phyloP scores from a whole-genome alignment of 768 basidiomycete genomes.

The Dictyophora rubrovolvata region DNA sequence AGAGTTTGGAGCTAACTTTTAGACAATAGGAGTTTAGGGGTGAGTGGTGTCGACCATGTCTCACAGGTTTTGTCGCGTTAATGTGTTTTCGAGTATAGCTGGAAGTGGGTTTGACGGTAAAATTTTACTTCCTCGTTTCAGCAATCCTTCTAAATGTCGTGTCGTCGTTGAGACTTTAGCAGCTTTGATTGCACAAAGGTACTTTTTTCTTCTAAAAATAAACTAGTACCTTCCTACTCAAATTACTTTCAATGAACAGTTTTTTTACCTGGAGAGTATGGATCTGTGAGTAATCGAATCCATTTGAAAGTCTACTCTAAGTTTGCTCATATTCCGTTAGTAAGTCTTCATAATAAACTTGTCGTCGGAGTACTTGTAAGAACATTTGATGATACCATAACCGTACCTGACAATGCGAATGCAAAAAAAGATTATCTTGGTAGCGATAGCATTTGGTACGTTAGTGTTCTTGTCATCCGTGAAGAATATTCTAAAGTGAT shows the following conservation, averaged over 20 bases:
- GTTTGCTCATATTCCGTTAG: constrained; percentile 15
- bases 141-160: neutral
- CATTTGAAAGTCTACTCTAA: neutral
- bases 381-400: constrained; percentile 1
- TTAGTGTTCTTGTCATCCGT: neutral
- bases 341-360: constrained; percentile 35
- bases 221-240: neutral
- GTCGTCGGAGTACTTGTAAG: constrained; percentile 40
- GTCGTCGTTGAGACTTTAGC: constrained; percentile 29
- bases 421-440: constrained; percentile 24
- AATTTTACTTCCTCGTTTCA: constrained; percentile 12
- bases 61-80: constrained; percentile 23
- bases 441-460: constrained; percentile 38
- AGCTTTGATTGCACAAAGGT: constrained; percentile 40
- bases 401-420: neutral
- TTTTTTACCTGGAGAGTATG: constrained; percentile 44
- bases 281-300: constrained; percentile 29
- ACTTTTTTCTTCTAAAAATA: neutral
- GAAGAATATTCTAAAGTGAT: neutral
- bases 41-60: constrained; percentile 19
- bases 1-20: neutral
- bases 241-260: constrained; percentile 14
- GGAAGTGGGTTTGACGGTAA: constrained; percentile 44
- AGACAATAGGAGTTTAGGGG: constrained; percentile 38
- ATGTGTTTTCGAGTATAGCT: no score